Percentiles rank a stretch among this genome's conserved stretches.
These are phyloP conservation scores for Chiua virens DNA, from an alignment of 768 basidiomycete species.

Conservation along the genomic window DNA sequence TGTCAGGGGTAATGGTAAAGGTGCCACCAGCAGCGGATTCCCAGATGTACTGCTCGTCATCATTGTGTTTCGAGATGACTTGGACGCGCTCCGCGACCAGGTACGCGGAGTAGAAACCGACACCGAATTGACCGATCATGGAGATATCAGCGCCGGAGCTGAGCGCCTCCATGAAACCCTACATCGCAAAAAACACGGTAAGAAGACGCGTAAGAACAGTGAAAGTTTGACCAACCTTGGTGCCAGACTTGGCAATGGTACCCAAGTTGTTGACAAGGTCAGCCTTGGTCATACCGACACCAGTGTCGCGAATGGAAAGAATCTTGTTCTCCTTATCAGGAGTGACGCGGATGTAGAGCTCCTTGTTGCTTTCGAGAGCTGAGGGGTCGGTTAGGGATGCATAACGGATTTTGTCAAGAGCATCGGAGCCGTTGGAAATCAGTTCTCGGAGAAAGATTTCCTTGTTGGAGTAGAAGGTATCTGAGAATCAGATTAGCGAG, in stretches of 20 bases:
- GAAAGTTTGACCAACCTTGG: conserved; percentile 56
- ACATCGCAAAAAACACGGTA: conserved; percentile 6
- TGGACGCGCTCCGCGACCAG: conserved; percentile 98
- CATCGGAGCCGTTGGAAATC: conserved; percentile 97
- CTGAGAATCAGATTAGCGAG: conserved; percentile 37
- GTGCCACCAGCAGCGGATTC: conserved; percentile 99
- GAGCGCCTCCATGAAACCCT: conserved; percentile 99
- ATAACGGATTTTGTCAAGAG: conserved; percentile 98
- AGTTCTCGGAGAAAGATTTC: conserved; percentile 99
- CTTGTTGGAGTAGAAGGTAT: conserved; percentile 99
- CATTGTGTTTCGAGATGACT: conserved; percentile 99
- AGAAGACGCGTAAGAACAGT: conserved; percentile 1
- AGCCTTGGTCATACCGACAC: conserved; percentile 99
- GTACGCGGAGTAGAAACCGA: conserved; percentile 99
- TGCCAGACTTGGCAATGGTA: conserved; percentile 93
- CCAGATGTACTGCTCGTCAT: conserved; percentile 99
- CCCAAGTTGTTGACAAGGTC: conserved; percentile 99
- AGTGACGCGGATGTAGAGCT: conserved; percentile 90
- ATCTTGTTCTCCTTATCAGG: conserved; percentile 96
- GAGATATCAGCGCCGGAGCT: conserved; percentile 86
- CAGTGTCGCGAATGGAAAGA: conserved; percentile 89
- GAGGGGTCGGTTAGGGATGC: conserved; percentile 92
- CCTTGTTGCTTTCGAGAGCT: conserved; percentile 86
- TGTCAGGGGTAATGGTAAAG: conserved; percentile 97
- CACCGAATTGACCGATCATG: conserved; percentile 99